Evolutionary conservation across 2,329 filamentous ascomycete species (phyloP), one percentile per base, ranked within the genome.

Genomic region (Ceratocystis cubensis): DNA sequence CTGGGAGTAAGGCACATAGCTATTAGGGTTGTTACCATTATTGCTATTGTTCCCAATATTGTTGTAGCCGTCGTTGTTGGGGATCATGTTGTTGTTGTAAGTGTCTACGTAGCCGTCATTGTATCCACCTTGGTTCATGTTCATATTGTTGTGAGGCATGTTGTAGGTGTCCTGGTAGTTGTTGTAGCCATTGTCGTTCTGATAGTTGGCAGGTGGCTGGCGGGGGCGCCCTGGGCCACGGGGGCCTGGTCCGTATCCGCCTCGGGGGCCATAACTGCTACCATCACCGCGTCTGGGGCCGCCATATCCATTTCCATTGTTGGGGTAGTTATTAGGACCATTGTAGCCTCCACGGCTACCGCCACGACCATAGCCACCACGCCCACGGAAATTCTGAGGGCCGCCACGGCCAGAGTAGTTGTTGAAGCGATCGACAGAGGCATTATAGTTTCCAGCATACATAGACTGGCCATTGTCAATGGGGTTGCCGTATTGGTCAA

Each of bases 401-500:
- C 73, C 76, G 20, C 79, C 85, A 71, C 86, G 79, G 28, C 84
- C 82, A 5, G 53, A 7, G 66, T 82, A 81, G 7, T 79, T 76
- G 71, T 76, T 80, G 75, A 78, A 77, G 53, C 76, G 78, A 66
- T 79, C 81, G 65, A 74, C 74, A 7, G 78, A 82, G 62, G 76
- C 78, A 2, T 66, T 66, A 15, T 64, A 48, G 22, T 62, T 65
- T 10, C 37, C 50, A 3, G 63, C 37, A 30, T 63, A 33, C 65
- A 63, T 63, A 30, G 25, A 20, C 15, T 63, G 59, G 30, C 22
- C 44, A 13, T 46, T 53, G 10, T 59, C 76, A 50, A 81, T 75
- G 8, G 78, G 76, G 71, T 88, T 88, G 56, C 85, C 86, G 70
- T 88, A 89, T 69, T 85, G 84, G 70, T 91, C 88, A 15, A 76